Evolutionary conservation across 257 asterid species (phyloP).

Genomic region (Pogostemon cablin): DNA sequence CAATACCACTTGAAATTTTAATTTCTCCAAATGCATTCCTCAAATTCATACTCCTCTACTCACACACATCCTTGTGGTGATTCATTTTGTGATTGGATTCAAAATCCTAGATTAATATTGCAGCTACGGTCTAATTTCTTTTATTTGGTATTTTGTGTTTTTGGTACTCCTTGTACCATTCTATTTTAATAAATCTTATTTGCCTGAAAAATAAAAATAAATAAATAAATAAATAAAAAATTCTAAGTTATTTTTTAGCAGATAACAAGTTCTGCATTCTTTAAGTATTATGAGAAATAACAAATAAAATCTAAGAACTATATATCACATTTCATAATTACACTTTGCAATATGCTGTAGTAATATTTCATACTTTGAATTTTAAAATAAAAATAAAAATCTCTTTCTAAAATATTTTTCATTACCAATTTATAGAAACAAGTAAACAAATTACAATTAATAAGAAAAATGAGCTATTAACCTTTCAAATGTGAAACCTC

Average conservation of each 20-base stretch:
- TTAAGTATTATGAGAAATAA: background rate
- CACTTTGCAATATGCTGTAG: background rate
- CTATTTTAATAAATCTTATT: no score
- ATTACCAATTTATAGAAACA: background rate
- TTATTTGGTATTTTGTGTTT: no score
- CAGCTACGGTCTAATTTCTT: no score
- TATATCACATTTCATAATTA: slow-evolving; percentile 1
- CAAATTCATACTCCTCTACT: background rate
- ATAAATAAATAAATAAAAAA: no score
- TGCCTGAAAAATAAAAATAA: no score
- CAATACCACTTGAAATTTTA: slow-evolving; percentile 4
- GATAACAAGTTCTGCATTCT: background rate
- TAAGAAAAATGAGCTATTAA: slow-evolving; percentile 18
- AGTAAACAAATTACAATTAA: slow-evolving; percentile 10
- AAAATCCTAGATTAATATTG: no score
- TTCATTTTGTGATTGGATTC: no score
- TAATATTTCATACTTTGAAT: background rate
- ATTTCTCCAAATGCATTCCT: slow-evolving; percentile 3
- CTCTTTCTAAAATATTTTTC: background rate
- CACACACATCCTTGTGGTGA: background rate
- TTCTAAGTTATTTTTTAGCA: no score
- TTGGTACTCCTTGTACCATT: no score
- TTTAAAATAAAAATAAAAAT: background rate
- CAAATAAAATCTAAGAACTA: background rate
- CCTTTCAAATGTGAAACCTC: slow-evolving; percentile 52